Base-by-base conservation (phyloP, 495 filamentous ascomycete genomes). In the Penicillium taxi region DNA sequence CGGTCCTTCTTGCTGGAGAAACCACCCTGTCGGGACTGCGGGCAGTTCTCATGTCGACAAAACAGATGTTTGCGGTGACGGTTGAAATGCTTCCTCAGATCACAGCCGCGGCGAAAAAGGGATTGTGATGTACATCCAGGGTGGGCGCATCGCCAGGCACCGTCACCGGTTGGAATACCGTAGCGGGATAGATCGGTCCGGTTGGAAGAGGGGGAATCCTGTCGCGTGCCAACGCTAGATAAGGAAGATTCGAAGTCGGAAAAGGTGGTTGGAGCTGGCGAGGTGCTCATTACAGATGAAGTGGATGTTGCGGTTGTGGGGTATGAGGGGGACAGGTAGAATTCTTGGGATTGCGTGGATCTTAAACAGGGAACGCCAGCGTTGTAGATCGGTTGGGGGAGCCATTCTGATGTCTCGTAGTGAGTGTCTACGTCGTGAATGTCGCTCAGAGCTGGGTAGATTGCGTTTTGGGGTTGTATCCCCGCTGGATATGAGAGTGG, bases 1-100 rank as follows among this genome's bases (percentile, higher is more conserved):
- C 74, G 67, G 37, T 81, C 77, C 39, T 81, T 81, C 56, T 78
- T 77, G 38, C 72, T 77, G 1, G 72, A 77, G 48, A 81, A 81
- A 5, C 77, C 76, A 7, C 72, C 75, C 12, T 66, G 65, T 5
- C 47, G 58, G 4, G 69, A 58, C 45, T 78, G 73, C 8, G 75
- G 70, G 45, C 77, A 81, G n/a, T 67, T 69, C 41, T 72, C 64
- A 39, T 75, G 63, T 2, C 74, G 75, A 53, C 77, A 81, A 53
- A 80, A 79, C 17, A 79, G 66, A 14, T 73, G 63, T 41, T 80
- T 80, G 6, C 65, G 70, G 51, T 81, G 77, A 0, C 77, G 61
- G 48, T 77, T 77, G 55, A 67, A 77, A 46, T 81, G 77, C 46
- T 81, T 81, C 17, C 77, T 67, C 23, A 81, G 62, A 47, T 81